Base-by-base conservation (phyloP, 805 yeast species). In the Lachancea cidri region DNA sequence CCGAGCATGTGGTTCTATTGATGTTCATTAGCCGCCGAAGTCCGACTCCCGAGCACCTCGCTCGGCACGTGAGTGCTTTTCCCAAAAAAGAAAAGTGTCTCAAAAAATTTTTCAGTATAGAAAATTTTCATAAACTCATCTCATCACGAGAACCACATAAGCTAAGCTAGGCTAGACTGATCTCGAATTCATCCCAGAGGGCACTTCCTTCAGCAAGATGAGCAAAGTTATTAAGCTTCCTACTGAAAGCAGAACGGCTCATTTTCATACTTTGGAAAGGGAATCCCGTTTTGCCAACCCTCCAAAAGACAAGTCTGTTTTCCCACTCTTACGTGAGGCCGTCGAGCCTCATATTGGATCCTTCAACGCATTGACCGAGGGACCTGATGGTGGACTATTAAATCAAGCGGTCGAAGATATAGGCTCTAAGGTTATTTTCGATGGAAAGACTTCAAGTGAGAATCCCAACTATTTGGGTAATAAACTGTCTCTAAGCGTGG, bases 261-360 rank as follows among this genome's bases (percentile, higher is more conserved):
- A 67, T 42, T 71, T 71, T 57, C 66, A 62, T 60, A 93, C 99
- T 34, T 71, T 93, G 54, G 95, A 88, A 64, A 80, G 96, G 55
- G 97, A 91, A 59, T 61, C 73, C 46, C 76, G 94, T 52, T 93
- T 87, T 68, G 75, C 76, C 53, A 80, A 86, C 60, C 98, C 98
- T 35, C 95, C 97, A 38, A 81, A 78, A 66, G 95, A 86, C 57
- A 76, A 83, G 60, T 73, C 86, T 22, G 86, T 86, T 5, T 91
- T 69, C 55, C 96, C 96, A 13, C 66, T 88, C 31, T 73, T 93
- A 29, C 76, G 76, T 44, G 95, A 87, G 48, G 98, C 98, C 13
- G 93, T 93, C 31, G 79, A 79, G 43, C 98, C 98, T 4, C 98
- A 93, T 62, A 77, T 93, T 42, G 97, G 95, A 6, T 91, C 98